phyloP scores from a whole-genome alignment of 2,329 filamentous ascomycete genomes.

The Grosmannia serpens region DNA sequence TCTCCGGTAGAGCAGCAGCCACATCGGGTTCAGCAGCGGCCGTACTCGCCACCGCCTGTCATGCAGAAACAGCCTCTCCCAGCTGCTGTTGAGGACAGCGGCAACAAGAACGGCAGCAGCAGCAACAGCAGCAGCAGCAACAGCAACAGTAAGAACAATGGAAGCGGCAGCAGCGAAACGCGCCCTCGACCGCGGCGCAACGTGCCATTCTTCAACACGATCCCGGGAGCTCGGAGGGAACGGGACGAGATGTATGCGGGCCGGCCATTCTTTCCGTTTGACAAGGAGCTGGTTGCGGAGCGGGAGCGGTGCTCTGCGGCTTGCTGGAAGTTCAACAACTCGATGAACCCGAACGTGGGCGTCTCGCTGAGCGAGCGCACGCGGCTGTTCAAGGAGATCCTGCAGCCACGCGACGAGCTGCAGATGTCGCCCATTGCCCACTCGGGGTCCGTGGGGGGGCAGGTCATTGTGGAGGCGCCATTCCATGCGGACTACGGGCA shows the following conservation, averaged over 20 bases:
- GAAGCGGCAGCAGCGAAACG: not conserved
- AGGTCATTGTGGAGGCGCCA: slow-evolving; percentile 71
- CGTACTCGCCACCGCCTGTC: not conserved
- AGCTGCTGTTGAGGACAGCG: not conserved
- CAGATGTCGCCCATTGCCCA: slow-evolving; percentile 44
- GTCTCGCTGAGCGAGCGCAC: slow-evolving; percentile 57
- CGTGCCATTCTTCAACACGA: slow-evolving; percentile 39
- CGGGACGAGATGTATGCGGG: slow-evolving; percentile 85
- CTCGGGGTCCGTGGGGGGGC: slow-evolving; percentile 56
- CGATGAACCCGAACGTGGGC: slow-evolving; percentile 61
- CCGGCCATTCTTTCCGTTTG: slow-evolving; percentile 67
- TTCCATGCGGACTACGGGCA: slow-evolving; percentile 95
- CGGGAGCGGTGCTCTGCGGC: slow-evolving; percentile 75
- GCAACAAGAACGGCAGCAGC: not conserved
- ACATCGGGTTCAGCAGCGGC: not conserved
- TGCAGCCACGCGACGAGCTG: slow-evolving; percentile 49
- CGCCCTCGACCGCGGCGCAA: slow-evolving; percentile 35
- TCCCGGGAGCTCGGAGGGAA: slow-evolving; percentile 37
- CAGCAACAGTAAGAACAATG: too few species aligned
- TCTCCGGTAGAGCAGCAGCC: not conserved
- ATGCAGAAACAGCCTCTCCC: not conserved
- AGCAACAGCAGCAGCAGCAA: not conserved
- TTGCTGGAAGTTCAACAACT: slow-evolving; percentile 78
- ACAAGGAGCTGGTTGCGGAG: slow-evolving; percentile 67
- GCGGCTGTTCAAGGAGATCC: slow-evolving; percentile 59